Evolutionary conservation across 257 asterid genomes (phyloP).

Genomic region (Nicotiana noctiflora): DNA sequence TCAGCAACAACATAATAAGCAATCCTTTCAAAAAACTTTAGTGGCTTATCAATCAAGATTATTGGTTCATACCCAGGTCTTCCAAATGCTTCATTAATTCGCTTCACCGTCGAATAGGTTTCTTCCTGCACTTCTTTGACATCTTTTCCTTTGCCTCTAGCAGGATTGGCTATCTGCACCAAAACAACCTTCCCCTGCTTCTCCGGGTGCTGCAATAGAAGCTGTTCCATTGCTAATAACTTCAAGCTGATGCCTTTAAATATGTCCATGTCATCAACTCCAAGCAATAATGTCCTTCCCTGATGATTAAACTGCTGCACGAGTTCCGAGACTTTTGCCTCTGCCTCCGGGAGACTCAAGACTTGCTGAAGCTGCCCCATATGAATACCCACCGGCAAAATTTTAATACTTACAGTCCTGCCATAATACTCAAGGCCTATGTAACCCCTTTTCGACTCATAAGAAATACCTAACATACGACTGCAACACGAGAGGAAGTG

Average conservation of each 20-base stretch:
- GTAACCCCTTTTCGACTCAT: constrained; percentile 86
- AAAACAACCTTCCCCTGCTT: constrained; percentile 80
- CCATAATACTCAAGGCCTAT: constrained; percentile 90
- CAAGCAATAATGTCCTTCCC: constrained; percentile 69
- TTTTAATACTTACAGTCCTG: constrained; percentile 78
- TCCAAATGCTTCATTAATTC: constrained; percentile 66
- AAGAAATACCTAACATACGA: constrained; percentile 75
- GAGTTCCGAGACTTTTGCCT: constrained; percentile 57
- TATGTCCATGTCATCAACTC: constrained; percentile 91
- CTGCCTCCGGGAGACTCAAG: constrained; percentile 53
- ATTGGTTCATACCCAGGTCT: constrained; percentile 73
- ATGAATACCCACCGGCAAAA: constrained; percentile 90
- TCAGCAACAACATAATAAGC: constrained; percentile 79
- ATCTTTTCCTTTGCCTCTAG: constrained; percentile 75
- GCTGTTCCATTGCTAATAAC: constrained; percentile 80
- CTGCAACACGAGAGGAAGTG: constrained; percentile 89
- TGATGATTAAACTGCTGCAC: constrained; percentile 39
- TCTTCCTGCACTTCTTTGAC: constrained; percentile 86
- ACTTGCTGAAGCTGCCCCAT: constrained; percentile 84
- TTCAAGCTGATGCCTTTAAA: constrained; percentile 81
- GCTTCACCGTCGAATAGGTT: constrained; percentile 53
- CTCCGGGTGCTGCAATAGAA: constrained; percentile 69
- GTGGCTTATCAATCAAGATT: constrained; percentile 58
- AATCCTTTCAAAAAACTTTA: constrained; percentile 64
- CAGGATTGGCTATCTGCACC: constrained; percentile 91